A percentile compares a stretch with the other conserved stretches of the same genome.
These are phyloP conservation scores for Lachnellula occidentalis DNA, from an alignment of 2,329 filamentous ascomycete species.

Conservation along the genomic window DNA sequence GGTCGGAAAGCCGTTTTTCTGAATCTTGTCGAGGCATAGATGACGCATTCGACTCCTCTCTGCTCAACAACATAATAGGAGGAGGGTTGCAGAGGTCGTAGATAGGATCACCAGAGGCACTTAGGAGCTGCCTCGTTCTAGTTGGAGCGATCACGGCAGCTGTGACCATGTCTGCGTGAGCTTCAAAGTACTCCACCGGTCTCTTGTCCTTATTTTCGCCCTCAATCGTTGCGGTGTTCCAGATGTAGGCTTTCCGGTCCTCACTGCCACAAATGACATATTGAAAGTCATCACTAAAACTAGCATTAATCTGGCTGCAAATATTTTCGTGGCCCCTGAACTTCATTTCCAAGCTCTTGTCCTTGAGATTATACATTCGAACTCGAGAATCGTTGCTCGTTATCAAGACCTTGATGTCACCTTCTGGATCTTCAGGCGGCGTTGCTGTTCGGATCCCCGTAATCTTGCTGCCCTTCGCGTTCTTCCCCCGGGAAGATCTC, in stretches of 20 bases:
- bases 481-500: slow-evolving; percentile 85
- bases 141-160: slow-evolving; percentile 81
- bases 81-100: slow-evolving; percentile 96
- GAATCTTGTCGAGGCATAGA: slow-evolving; percentile 33
- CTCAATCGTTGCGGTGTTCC: slow-evolving; percentile 61
- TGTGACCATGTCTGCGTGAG: slow-evolving; percentile 82
- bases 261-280: slow-evolving; percentile 93
- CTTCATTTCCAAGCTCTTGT: slow-evolving; percentile 81
- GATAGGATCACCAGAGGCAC: slow-evolving; percentile 77
- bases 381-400: slow-evolving; percentile 94
- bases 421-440: slow-evolving; percentile 48
- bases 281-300: slow-evolving; percentile 78
- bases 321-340: slow-evolving; percentile 88
- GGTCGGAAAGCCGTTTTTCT: slow-evolving; percentile 25
- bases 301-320: slow-evolving; percentile 83
- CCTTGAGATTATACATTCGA: slow-evolving; percentile 79
- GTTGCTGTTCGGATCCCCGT: slow-evolving; percentile 80
- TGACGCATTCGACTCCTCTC: slow-evolving; percentile 55
- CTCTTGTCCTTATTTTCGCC: slow-evolving; percentile 62
- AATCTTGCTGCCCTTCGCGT: slow-evolving; percentile 95
- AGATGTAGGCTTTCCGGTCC: slow-evolving; percentile 84
- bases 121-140: slow-evolving; percentile 70
- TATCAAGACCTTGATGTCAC: slow-evolving; percentile 75
- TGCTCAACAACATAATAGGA: slow-evolving; percentile 73
- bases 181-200: slow-evolving; percentile 84